phyloP scores from a whole-genome alignment of 805 yeast genomes.

The Kuraishia cidri region DNA sequence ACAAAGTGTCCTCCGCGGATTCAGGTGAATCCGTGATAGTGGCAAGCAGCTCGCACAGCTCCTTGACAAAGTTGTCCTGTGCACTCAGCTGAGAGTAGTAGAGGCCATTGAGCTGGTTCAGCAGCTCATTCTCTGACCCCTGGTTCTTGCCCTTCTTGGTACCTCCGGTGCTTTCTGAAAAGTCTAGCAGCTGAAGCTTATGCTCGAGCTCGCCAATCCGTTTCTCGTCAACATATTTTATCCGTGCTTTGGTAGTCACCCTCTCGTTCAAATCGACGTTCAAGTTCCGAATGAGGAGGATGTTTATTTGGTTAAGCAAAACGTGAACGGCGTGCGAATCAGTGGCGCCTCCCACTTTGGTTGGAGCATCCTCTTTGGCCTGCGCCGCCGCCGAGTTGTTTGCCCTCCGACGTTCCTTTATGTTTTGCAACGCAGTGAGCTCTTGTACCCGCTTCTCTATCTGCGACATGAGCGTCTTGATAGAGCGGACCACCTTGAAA shows the following conservation, averaged over 20 bases:
- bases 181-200: constrained; percentile 17
- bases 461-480: constrained; percentile 13
- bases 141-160: constrained; percentile 12
- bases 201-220: constrained; percentile 18
- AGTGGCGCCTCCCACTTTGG: constrained; percentile 3
- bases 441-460: constrained; percentile 13
- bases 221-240: constrained; percentile 15
- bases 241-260: constrained; percentile 7
- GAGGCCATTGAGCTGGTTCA: constrained; percentile 14
- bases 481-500: constrained; percentile 11
- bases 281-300: constrained; percentile 14
- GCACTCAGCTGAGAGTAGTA: constrained; percentile 20
- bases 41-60: constrained; percentile 8
- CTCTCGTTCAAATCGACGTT: constrained; percentile 12
- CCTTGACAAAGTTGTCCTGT: constrained; percentile 16
- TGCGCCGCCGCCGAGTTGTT: constrained; percentile 3
- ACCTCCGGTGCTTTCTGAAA: constrained; percentile 14
- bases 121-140: constrained; percentile 20
- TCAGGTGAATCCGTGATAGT: constrained; percentile 4
- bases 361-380: constrained; percentile 3
- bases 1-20: constrained; percentile 2
- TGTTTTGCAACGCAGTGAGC: constrained; percentile 9
- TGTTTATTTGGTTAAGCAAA: constrained; percentile 8
- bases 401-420: too few relatives aligned
- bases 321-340: not conserved